Conservation (phyloP, 2,329 filamentous ascomycete species). For the Rhynchosporium agropyri region DNA sequence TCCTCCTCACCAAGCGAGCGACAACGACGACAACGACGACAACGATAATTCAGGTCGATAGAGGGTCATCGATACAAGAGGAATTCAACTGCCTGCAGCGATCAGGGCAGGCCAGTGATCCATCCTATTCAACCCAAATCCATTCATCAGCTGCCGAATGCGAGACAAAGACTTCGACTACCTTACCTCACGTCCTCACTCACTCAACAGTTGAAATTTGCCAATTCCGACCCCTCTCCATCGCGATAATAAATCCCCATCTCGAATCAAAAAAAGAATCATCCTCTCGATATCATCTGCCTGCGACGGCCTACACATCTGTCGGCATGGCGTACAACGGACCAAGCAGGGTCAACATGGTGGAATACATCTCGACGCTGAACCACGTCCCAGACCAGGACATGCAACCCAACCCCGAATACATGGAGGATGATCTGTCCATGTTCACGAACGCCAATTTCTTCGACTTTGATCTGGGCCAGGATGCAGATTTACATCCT, state of each 20-base stretch:
- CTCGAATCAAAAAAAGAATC: neutral
- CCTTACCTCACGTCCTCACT: no score
- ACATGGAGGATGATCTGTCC: constrained; percentile 71
- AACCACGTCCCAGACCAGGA: constrained; percentile 71
- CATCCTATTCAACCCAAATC: no score
- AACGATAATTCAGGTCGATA: no score
- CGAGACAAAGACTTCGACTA: constrained; percentile 11
- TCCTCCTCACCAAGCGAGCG: no score
- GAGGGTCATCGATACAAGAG: neutral
- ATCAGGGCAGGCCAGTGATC: neutral
- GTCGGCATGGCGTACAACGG: constrained; percentile 66
- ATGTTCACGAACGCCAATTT: constrained; percentile 84
- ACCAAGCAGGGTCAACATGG: constrained; percentile 82
- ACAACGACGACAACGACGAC: neutral
- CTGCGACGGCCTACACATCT: constrained; percentile 5
- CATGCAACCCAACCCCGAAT: constrained; percentile 54
- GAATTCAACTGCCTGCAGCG: neutral
- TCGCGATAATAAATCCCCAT: neutral
- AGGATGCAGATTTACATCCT: constrained; percentile 57
- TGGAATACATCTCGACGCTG: constrained; percentile 83
- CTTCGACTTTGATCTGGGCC: constrained; percentile 74
- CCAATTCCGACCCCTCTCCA: constrained; percentile 51
- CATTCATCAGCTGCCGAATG: constrained; percentile 8
- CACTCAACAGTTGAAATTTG: neutral
- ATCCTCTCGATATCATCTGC: neutral